Evolutionary conservation across 2,329 filamentous ascomycete genomes (phyloP), one percentile per base, ranked within the genome.

Genomic region (Ascomycota sp.): DNA sequence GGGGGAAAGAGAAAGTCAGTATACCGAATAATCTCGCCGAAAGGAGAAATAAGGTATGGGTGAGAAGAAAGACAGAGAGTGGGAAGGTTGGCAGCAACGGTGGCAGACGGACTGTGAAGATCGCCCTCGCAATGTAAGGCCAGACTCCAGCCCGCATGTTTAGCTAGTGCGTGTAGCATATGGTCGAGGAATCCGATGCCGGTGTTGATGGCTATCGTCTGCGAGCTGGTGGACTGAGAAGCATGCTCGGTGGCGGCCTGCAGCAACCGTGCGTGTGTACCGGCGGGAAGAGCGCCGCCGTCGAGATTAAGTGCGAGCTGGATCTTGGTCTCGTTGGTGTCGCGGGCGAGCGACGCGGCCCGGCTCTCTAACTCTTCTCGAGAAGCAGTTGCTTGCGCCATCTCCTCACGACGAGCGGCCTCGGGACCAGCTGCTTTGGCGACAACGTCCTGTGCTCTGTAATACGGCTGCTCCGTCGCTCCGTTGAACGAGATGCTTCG

Each of bases 251-350:
- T 68, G 27, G 55, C 58, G 13, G 43, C 46, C 11, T 64, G 56
- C 41, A 62, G 55, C 38, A 72, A 60, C 40, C 57, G 62, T 35
- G 61, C 48, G 48, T 77, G 67, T 36, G 68, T 69, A 29, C 76
- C 65, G 10, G 68, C 62, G 24, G 76, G 72, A 51, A 81, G 77
- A 30, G 63, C 64, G 47, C 86, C 89, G 51, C 89, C 89, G 57
- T 98, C 89, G 39, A 98, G 69, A 58, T 89, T 92, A 45, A 98
- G 66, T 29, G 81, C 80, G 41, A 95, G 66, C 52, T 89, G 75
- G 55, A 98, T 92, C 54, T 91, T 92, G 52, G 89, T 98, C 63
- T 98, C 89, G 61, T 95, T 95, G 49, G 89, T 98, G 57, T 86
- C 76, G 53, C 89, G 82, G 42, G 77, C 73, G 45, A 95, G 61